A percentile compares a stretch with the other conserved stretches of the same genome.
These are phyloP conservation scores for Esteya vermicola DNA, from an alignment of 2,329 filamentous ascomycete species.

Conservation along the genomic window DNA sequence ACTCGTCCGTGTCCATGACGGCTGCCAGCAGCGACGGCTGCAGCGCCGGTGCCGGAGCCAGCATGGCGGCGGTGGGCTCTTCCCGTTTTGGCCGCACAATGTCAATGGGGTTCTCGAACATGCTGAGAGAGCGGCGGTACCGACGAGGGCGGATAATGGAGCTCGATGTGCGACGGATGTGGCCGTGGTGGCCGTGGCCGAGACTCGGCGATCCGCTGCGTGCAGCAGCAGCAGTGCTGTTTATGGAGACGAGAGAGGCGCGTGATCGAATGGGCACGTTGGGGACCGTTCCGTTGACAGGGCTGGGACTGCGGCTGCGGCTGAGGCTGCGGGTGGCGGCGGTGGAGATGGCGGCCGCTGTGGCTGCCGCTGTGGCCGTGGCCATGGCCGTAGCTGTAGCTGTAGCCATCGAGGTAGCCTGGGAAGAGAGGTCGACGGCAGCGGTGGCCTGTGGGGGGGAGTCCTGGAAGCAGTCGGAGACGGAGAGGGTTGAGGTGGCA, in stretches of 20 bases:
- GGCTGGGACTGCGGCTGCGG: conserved; percentile 26
- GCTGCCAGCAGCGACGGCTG: conserved; percentile 48
- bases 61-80: conserved; percentile 17
- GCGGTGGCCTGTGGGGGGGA: conserved; percentile 51
- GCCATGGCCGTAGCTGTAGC: too few species aligned
- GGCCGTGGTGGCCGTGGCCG: conserved; percentile 20
- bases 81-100: conserved; percentile 68
- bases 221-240: conserved; percentile 22
- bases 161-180: conserved; percentile 59
- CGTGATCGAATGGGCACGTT: conserved; percentile 46
- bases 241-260: conserved; percentile 47
- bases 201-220: conserved; percentile 61
- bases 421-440: too few species aligned
- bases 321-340: conserved; percentile 38
- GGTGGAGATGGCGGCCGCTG: conserved; percentile 14
- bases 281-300: conserved; percentile 13
- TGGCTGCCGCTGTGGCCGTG: too few species aligned
- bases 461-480: conserved; percentile 68
- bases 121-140: conserved; percentile 84
- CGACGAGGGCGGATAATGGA: conserved; percentile 66
- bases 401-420: too few species aligned
- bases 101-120: conserved; percentile 90
- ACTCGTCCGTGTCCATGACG: conserved; percentile 71
- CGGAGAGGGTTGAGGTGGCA: conserved; percentile 42
- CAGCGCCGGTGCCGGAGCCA: conserved; percentile 29